Evolutionary conservation across 345 rosid genomes (phyloP), one percentile per base, ranked within the genome.

Genomic region (Eucalyptus polyanthemos): DNA sequence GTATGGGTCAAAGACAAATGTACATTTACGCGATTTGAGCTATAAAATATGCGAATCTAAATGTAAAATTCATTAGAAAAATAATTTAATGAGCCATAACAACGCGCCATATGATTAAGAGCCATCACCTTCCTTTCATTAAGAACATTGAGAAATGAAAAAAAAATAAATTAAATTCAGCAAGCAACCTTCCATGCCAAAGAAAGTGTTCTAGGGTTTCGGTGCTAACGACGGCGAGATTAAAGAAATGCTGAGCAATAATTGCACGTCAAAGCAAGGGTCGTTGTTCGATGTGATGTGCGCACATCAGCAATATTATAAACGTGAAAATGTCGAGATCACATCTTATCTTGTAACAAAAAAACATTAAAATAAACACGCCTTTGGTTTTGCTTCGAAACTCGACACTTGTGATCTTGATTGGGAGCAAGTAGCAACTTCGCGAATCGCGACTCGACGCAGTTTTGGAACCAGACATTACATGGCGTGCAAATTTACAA

Each of bases 1-100:
- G 34, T 65, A 65, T n/a, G 7, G 40, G 21, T 65, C 76, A 14
- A 65, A 14, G 76, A 65, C 11, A n/a, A 65, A 65, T n/a, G 31
- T n/a, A 14, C 76, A n/a, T n/a, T 16, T n/a, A 7, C 1, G 0
- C 1, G 17, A 62, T 62, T 29, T 0, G 3, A 29, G 72, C 34
- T 13, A 29, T n/a, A 14, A n/a, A 14, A 65, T 14, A n/a, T 65
- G 37, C 0, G 11, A 65, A 65, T 11, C 31, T 29, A 65, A 6
- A 65, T 15, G 37, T n/a, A 6, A n/a, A 65, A 14, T 65, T n/a
- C 11, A n/a, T 65, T n/a, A n/a, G 21, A n/a, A 65, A 65, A 14
- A 27, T n/a, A 14, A 65, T 65, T 2, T 8, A 15, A n/a, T 2
- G 76, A 65, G 34, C 76, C 37, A 4, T 29, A 62, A 62, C 17